A percentile compares a stretch with the other conserved stretches of the same genome.
These are phyloP conservation scores for Ploettnerulaceae sp. DNA, from an alignment of 2,329 filamentous ascomycete species.

Conservation along the genomic window DNA sequence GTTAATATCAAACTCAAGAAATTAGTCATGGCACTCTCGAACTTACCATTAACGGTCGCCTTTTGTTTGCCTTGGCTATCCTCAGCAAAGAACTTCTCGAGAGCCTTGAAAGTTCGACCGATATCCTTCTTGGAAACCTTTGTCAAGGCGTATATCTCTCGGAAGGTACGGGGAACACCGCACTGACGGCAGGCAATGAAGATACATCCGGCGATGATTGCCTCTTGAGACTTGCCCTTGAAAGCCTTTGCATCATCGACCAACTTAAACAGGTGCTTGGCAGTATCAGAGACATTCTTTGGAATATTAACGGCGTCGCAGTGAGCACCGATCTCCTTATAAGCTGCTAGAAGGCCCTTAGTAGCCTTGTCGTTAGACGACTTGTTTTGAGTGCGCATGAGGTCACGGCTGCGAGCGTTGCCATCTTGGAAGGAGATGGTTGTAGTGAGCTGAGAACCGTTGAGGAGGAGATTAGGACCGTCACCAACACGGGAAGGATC, in stretches of 20 bases:
- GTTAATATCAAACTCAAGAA: conserved; percentile 32
- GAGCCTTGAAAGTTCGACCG: conserved; percentile 85
- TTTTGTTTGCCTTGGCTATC: conserved; percentile 57
- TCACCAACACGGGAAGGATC: conserved; percentile 98
- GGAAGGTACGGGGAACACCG: conserved; percentile 81
- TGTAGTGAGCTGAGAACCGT: conserved; percentile 85
- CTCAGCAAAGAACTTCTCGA: conserved; percentile 82
- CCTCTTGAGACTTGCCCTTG: conserved; percentile 92
- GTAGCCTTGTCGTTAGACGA: conserved; percentile 76
- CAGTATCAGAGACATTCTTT: conserved; percentile 76
- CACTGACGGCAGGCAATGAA: conserved; percentile 96
- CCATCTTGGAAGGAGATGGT: conserved; percentile 79
- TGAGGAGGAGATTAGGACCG: conserved; percentile 80
- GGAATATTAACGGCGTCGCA: conserved; percentile 82
- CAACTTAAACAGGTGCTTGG: conserved; percentile 93
- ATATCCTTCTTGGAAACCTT: conserved; percentile 97
- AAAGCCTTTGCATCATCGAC: conserved; percentile 89
- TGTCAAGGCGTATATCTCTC: conserved; percentile 89
- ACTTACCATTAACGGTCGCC: conserved; percentile 50
- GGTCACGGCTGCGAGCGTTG: conserved; percentile 63
- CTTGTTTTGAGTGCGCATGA: conserved; percentile 81
- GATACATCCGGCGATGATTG: conserved; percentile 91
- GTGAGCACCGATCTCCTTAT: conserved; percentile 83
- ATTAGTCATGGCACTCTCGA: conserved; percentile 23
- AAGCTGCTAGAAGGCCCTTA: conserved; percentile 72